Conservation (phyloP, 176 grass and related monocot species). For the Poa annua region DNA sequence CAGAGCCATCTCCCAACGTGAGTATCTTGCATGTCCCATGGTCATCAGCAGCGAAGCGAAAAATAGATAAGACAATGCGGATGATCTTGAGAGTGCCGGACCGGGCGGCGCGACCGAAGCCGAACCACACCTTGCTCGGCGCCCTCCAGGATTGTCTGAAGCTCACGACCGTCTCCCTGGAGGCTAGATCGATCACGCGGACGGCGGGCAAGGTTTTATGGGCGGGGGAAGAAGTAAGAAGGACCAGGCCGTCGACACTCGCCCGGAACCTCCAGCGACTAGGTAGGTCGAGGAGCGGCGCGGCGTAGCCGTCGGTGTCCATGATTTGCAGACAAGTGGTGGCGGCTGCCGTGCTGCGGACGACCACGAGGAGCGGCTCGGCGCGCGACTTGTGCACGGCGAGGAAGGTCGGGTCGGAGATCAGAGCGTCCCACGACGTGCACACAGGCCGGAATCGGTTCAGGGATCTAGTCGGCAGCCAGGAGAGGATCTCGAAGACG, state of each 20-base stretch:
- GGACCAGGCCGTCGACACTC: neutral
- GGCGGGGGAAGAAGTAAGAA: neutral
- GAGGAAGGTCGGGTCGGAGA: neutral
- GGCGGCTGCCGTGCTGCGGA: neutral
- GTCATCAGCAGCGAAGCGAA: rapidly evolving
- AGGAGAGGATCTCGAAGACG: neutral
- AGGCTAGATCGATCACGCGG: neutral
- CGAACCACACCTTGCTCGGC: neutral
- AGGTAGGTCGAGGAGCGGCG: neutral
- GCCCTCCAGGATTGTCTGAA: neutral
- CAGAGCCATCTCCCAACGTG: too few relatives aligned
- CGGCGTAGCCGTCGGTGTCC: neutral
- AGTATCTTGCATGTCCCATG: neutral
- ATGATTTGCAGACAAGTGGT: neutral
- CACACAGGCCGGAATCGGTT: neutral
- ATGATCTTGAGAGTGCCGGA: neutral
- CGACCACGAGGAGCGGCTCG: neutral
- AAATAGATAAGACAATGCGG: neutral
- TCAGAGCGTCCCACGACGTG: neutral
- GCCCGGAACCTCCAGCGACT: neutral
- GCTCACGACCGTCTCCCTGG: neutral
- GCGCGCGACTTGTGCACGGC: neutral
- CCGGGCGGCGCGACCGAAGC: neutral
- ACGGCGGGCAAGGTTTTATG: neutral
- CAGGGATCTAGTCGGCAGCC: neutral